Evolutionary conservation across 2,329 filamentous ascomycete species (phyloP).

Genomic region (Bipolaris cookei): DNA sequence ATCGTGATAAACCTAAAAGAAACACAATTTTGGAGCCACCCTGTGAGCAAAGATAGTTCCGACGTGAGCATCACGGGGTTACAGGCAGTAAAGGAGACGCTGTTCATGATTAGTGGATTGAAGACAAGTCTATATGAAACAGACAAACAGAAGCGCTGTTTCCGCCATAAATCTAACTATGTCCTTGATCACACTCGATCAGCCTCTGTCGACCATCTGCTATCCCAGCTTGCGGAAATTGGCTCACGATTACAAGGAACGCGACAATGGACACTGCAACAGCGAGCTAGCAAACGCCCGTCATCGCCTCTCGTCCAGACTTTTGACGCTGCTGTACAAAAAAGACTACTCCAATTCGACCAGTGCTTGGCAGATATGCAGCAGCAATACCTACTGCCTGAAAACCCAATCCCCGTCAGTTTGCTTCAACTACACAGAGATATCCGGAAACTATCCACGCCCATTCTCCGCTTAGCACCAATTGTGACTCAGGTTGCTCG

Average conservation of each 20-base stretch:
- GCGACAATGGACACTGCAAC: slow-evolving; percentile 54
- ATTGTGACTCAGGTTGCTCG: slow-evolving; percentile 56
- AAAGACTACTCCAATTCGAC: slow-evolving; percentile 66
- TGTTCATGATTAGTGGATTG: slow-evolving; percentile 85
- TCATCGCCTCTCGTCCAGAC: slow-evolving; percentile 64
- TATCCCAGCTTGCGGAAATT: slow-evolving; percentile 55
- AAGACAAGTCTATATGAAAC: slow-evolving; percentile 71
- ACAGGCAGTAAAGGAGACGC: slow-evolving; percentile 74
- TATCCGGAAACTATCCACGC: slow-evolving; percentile 60
- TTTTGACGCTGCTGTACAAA: slow-evolving; percentile 69
- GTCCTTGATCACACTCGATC: slow-evolving; percentile 48
- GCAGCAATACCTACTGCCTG: slow-evolving; percentile 62
- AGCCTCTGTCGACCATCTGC: slow-evolving; percentile 45
- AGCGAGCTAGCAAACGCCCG: slow-evolving; percentile 32
- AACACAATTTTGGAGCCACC: slow-evolving; percentile 57
- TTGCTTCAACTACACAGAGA: slow-evolving; percentile 67
- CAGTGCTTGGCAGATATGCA: slow-evolving; percentile 65
- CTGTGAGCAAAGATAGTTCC: slow-evolving; percentile 13
- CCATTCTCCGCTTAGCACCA: slow-evolving; percentile 65
- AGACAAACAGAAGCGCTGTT: slow-evolving; percentile 39
- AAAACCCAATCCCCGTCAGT: slow-evolving; percentile 66
- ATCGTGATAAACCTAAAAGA: slow-evolving; percentile 50
- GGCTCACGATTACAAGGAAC: slow-evolving; percentile 58
- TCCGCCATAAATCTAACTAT: slow-evolving; percentile 48
- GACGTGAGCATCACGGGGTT: slow-evolving; percentile 67